Percentiles rank a stretch among this genome's conserved stretches.
Evolutionary conservation across 768 basidiomycete genomes (phyloP).

Genomic region (Zangia roseola): DNA sequence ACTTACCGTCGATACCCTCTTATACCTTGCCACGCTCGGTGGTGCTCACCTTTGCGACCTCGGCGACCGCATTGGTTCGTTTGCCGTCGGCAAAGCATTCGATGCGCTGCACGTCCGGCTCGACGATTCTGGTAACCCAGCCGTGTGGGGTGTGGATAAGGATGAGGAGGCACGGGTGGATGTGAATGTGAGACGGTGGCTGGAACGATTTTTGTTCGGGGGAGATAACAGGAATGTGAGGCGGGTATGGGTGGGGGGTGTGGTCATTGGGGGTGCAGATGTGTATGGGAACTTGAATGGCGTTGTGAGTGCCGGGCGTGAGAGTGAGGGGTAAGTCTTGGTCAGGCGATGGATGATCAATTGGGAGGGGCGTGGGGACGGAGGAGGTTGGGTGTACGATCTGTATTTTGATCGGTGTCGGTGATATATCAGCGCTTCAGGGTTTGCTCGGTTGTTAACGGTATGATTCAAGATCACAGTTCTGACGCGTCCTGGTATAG

Average conservation of each 20-base stretch:
- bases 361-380: no score
- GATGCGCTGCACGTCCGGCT: constrained; percentile 80
- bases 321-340: no score
- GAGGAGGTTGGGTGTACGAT: no score
- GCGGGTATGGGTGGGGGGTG: constrained; percentile 80
- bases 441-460: no score
- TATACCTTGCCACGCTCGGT: constrained; percentile 88
- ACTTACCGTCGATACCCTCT: constrained; percentile 65
- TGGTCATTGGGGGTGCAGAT: constrained; percentile 60
- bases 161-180: constrained; percentile 1
- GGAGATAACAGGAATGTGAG: constrained; percentile 84
- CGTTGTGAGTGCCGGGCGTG: no score
- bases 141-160: constrained; percentile 44
- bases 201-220: constrained; percentile 83
- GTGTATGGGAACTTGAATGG: no score
- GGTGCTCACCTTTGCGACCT: constrained; percentile 81
- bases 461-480: no score
- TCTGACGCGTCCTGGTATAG: no score
- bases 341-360: no score
- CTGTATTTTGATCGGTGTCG: no score
- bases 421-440: no score
- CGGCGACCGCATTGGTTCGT: constrained; percentile 64
- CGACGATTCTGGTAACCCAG: constrained; percentile 48
- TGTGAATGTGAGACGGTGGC: constrained; percentile 45
- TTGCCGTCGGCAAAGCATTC: constrained; percentile 78